Conservation (phyloP, 495 filamentous ascomycete genomes). For the Lineolata rhizophorae region DNA sequence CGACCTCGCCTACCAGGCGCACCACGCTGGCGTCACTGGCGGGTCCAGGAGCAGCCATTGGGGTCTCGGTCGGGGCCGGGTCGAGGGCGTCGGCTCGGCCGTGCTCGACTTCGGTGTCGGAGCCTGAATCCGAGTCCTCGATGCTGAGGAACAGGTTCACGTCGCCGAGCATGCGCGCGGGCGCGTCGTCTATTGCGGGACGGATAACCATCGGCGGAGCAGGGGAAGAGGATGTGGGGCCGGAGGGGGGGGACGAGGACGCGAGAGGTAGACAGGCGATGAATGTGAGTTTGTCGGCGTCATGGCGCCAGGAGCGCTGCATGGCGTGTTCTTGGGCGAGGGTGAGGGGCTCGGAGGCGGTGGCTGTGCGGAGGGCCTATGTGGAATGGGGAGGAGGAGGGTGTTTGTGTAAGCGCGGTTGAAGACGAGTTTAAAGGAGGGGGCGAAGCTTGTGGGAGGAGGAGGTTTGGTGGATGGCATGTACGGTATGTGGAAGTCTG, state of each 20-base stretch:
- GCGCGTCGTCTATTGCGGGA: too few species aligned
- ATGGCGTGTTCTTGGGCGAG: constrained; percentile 66
- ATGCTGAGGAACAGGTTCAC: constrained; percentile 61
- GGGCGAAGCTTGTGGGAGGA: background rate
- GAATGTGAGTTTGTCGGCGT: constrained; percentile 55
- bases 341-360: constrained; percentile 61
- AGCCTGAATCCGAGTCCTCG: constrained; percentile 24
- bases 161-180: constrained; percentile 51
- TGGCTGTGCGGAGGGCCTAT: constrained; percentile 67
- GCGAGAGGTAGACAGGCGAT: constrained; percentile 30
- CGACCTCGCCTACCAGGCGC: constrained; percentile 45
- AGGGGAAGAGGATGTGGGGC: background rate
- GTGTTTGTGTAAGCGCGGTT: background rate
- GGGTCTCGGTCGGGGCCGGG: background rate
- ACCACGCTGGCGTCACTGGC: too few species aligned
- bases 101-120: too few species aligned
- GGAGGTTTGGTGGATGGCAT: too few species aligned
- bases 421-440: constrained; percentile 1
- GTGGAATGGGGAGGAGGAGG: too few species aligned
- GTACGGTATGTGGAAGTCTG: too few species aligned
- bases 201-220: too few species aligned
- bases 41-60: too few species aligned
- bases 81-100: background rate
- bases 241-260: constrained; percentile 7
- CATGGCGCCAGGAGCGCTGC: constrained; percentile 59